Evolutionary conservation across 2,329 filamentous ascomycete genomes (phyloP).

Genomic region (Verticillium nubilum): DNA sequence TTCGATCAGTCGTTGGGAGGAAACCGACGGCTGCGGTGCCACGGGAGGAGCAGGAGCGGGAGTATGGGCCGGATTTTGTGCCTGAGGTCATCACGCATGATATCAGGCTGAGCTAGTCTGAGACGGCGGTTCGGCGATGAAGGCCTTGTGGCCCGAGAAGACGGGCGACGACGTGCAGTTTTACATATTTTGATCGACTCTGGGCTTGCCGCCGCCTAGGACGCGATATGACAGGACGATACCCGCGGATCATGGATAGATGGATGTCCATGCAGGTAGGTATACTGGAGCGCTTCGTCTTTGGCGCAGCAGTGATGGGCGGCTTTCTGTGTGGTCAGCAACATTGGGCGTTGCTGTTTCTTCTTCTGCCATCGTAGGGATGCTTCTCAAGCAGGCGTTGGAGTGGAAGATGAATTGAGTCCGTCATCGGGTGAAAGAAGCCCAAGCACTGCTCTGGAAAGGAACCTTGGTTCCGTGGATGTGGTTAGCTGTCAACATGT

Average conservation of each 20-base stretch:
- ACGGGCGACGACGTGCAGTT: neutral
- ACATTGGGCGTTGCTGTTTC: neutral
- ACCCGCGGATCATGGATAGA: neutral
- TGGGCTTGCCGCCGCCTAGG: neutral
- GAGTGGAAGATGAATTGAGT: neutral
- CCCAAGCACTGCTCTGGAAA: neutral
- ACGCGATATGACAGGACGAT: neutral
- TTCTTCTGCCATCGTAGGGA: neutral
- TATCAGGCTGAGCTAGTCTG: neutral
- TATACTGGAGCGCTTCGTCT: neutral
- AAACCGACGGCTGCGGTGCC: conserved; percentile 31
- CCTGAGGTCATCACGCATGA: neutral
- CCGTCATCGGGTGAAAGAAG: neutral
- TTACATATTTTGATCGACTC: neutral
- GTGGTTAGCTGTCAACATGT: neutral
- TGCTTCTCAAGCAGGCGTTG: neutral
- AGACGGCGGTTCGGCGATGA: neutral
- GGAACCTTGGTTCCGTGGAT: neutral
- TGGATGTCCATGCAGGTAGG: neutral
- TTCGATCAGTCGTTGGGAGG: conserved; percentile 42
- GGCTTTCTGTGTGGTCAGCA: neutral
- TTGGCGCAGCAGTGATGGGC: neutral
- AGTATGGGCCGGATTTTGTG: neutral
- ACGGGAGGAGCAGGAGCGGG: neutral
- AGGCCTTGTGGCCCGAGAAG: neutral